Base-by-base conservation (phyloP, 1,284 basidiomycete species). In the Sanghuangporus weigelae region DNA sequence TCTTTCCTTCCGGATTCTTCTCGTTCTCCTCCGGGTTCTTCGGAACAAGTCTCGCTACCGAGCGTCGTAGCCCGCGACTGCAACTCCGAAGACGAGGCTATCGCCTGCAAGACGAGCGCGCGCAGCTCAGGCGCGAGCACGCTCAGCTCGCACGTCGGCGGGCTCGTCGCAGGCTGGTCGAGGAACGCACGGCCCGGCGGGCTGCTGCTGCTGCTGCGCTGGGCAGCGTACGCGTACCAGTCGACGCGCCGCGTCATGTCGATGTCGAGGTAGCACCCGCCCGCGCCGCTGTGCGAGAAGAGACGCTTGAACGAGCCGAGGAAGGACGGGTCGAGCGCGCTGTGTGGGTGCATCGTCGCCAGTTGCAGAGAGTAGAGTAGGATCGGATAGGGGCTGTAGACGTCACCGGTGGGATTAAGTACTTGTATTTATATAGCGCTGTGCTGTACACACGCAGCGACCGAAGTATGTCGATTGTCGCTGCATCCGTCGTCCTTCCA, bases 171-270 rank as follows among this genome's bases (percentile, higher is more conserved):
- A 3, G 59, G 59, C 40, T 60, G 49, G 49, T 60, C 59, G 36
- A 60, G 49, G 31, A 60, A 51, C 5, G 56, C 7, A 8, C 31
- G 35, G 50, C 12, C 14, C 1, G 21, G 19, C 12, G 21, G 21
- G 21, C 23, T 6, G 8, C 23, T 26, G 7, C 21, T 10, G 14
- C 12, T 11, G 10, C 23, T 8, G 53, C 42, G 39, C 5, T 44
- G 39, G 26, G 26, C 26, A 5, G 26, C 26, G 1, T 44, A 42
- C 61, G 50, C 8, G 35, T 44, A 42, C 61, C 61, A 62, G 61
- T 62, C 61, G 31, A 62, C 35, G 40, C 61, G 61, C 16, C 42
- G 44, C 5, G 61, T 56, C 61, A 62, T 62, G 38, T 62, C 61
- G 35, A 62, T 54, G 61, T 62, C 61, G 31, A 62, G 54, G 53